These are phyloP conservation scores for Hymenoscyphus repandus DNA, from an alignment of 2,329 filamentous ascomycete genomes.

Conservation along the genomic window DNA sequence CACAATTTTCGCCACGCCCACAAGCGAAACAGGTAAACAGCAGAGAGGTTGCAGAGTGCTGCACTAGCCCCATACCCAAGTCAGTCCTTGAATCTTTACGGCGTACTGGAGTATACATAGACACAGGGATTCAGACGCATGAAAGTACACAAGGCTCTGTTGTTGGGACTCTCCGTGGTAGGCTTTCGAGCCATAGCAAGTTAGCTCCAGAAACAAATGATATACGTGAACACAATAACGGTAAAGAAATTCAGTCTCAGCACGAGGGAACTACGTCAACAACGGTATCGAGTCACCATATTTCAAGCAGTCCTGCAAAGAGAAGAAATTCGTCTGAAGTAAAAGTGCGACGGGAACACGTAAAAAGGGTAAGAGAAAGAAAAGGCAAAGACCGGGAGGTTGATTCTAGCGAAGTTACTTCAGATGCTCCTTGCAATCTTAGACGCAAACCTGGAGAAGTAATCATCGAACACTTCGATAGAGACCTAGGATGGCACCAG, in stretches of 20 bases:
- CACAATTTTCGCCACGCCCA: slow-evolving; percentile 15
- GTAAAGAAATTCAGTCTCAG: no score
- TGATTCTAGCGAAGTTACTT: neutral
- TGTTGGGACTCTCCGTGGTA: neutral
- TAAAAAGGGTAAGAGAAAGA: neutral
- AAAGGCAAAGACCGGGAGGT: neutral
- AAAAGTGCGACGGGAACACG: neutral
- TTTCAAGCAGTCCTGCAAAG: neutral
- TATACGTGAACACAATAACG: neutral
- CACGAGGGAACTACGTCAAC: no score
- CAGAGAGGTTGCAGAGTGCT: neutral
- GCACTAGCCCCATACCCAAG: slow-evolving; percentile 21
- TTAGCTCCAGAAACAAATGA: neutral
- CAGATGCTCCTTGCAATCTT: neutral
- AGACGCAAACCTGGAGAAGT: neutral
- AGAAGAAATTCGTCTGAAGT: neutral
- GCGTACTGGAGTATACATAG: slow-evolving; percentile 24
- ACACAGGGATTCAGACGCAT: slow-evolving; percentile 21
- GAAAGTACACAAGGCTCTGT: neutral
- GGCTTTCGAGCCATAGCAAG: neutral
- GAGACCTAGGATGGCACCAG: slow-evolving; percentile 12
- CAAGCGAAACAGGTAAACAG: neutral
- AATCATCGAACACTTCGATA: slow-evolving; percentile 16
- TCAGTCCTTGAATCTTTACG: slow-evolving; percentile 21
- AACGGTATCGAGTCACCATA: neutral